Evolutionary conservation across 2,329 filamentous ascomycete species (phyloP), one percentile per base, ranked within the genome.

Genomic region (Aspergillus nomiae): DNA sequence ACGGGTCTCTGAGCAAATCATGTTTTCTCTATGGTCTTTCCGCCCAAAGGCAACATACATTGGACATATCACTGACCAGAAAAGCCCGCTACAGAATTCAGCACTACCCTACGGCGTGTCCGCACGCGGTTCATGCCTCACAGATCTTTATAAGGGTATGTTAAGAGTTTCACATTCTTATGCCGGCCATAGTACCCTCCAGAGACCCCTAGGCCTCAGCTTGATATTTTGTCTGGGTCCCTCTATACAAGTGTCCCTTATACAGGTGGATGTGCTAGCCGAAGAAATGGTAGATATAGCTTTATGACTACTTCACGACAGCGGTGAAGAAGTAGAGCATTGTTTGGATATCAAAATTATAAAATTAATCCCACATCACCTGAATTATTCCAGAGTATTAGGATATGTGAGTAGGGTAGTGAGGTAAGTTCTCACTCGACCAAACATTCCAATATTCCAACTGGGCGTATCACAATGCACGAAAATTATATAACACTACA

Each of bases 241-340:
- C 1, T 71, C 69, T 7, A 56, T 70, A 1, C 58, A 48, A 21
- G 55, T 67, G 10, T 5, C 21, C 21, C 21, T 24, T 28, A 28
- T 28, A 28, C 4, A 28, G 26, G 26, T 28, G 26, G 59, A 70
- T 59, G 28, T 59, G 16, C 21, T 71, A 11, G 65, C 65, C 34
- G n/a, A 45, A 4, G 61, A 26, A 11, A 66, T 65, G 61, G 32
- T 69, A 30, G 55, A 67, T 45, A n/a, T 69, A 45, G 68, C 65
- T 5, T 3, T 72, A 4, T 41, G 63, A 24, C 67, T 67, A 14
- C 58, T 61, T 11, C 16, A 45, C 4, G 57, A 67, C 53, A 59
- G 19, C 12, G 11, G 60, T 62, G 16, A 21, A n/a, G 16, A 51
- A 21, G 14, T 30, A 24, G 6, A 7, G 11, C 1, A 8, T 3